Percentiles rank a stretch among this genome's conserved stretches.
Conservation (phyloP, 371 early-diverging fungal genomes). For the Massospora cicadina region DNA sequence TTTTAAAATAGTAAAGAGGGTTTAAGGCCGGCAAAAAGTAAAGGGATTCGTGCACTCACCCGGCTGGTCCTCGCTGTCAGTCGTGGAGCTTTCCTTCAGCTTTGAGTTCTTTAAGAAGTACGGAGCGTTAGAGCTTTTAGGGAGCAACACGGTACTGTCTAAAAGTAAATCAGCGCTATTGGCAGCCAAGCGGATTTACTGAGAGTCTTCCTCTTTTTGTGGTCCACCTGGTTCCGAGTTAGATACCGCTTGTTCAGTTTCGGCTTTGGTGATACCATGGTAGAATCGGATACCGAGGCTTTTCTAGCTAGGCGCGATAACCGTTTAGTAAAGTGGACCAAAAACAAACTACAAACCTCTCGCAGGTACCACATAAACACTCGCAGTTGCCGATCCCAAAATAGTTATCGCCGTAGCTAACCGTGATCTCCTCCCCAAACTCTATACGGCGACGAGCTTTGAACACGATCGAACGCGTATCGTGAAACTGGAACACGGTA, state of each 20-base stretch:
- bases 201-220: conserved; percentile 16
- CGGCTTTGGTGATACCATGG: not conserved
- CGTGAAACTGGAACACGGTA: conserved; percentile 22
- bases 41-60: not conserved
- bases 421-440: conserved; percentile 73
- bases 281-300: conserved; percentile 9
- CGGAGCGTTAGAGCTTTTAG: conserved; percentile 12
- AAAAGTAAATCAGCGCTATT: conserved; percentile 19
- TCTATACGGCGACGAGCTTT: conserved; percentile 55
- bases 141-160: conserved; percentile 23
- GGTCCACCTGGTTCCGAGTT: not conserved
- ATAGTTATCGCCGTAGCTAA: conserved; percentile 69
- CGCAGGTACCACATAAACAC: conserved; percentile 82
- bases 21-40: not conserved
- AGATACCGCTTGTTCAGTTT: not conserved
- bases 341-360: conserved; percentile 18
- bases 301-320: not conserved
- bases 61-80: not conserved
- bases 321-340: not conserved
- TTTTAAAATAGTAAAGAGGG: not conserved
- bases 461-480: conserved; percentile 45
- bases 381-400: conserved; percentile 75
- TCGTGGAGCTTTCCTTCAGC: conserved; percentile 3
- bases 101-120: conserved; percentile 10
- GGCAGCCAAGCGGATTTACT: conserved; percentile 13